Evolutionary conservation across 805 yeast species (phyloP), one percentile per base, ranked within the genome.

Genomic region (Metschnikowia gelsemii): DNA sequence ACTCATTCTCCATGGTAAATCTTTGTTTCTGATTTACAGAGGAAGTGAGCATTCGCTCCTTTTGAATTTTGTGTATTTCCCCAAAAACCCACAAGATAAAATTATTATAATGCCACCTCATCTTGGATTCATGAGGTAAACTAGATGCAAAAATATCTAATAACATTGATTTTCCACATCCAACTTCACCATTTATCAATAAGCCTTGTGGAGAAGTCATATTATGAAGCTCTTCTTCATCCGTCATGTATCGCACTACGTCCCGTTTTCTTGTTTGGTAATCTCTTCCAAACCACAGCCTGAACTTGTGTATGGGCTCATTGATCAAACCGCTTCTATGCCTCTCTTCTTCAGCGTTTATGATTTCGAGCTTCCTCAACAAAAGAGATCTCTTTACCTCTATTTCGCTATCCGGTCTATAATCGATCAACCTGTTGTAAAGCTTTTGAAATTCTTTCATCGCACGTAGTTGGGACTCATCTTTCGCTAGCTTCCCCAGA

Each of bases 161-260:
- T 35, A 84, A 58, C 82, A 84, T 76, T 1, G 87, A 78, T 55
- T 84, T 84, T 1, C 90, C 90, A 50, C 85, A 79, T 0, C 90
- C 90, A 3, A 80, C 86, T 44, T 76, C 84, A 3, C 85, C 86
- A 58, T 78, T 79, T 5, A 80, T 58, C 33, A 80, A 56, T 4
- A 84, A 60, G 0, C 90, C 90, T 42, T 75, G 82, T 0, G 89
- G 89, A 0, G 85, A 70, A 1, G 75, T 68, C 41, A 79, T 66
- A 40, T 75, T 66, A 4, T 60, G 52, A 23, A 82, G 55, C 48
- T 79, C 84, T 43, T 80, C 85, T 48, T 82, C 86, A 53, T 80
- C 84, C 0, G 78, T 68, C 17, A 84, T 54, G 8, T 70, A 70
- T 43, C 62, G 61, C 17, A 84, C 66, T 32, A 84, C 52, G 31